A percentile compares a stretch with the other conserved stretches of the same genome.
Evolutionary conservation across 257 asterid species (phyloP).

Genomic region (Penstemon davidsonii): DNA sequence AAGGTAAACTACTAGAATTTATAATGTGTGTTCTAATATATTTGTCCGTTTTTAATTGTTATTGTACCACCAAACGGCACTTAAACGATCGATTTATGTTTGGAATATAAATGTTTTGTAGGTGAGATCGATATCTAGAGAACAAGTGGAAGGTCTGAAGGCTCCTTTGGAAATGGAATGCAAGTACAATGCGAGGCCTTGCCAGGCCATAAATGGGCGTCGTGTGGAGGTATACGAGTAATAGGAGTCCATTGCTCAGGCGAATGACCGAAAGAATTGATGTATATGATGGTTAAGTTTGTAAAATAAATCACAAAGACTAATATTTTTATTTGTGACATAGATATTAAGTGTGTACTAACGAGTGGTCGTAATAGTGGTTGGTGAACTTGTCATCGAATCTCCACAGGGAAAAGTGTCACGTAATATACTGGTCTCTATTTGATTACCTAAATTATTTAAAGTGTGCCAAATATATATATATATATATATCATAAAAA

Average conservation of each 20-base stretch:
- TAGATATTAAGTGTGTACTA: too few relatives aligned
- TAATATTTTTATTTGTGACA: too few relatives aligned
- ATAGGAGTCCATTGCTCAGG: background rate
- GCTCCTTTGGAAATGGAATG: constrained; percentile 53
- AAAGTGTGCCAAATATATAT: too few relatives aligned
- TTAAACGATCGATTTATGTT: background rate
- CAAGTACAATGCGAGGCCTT: constrained; percentile 72
- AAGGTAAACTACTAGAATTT: constrained; percentile 28
- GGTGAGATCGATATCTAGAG: constrained; percentile 52
- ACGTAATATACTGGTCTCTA: too few relatives aligned
- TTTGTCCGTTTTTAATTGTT: background rate
- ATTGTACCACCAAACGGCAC: too few relatives aligned
- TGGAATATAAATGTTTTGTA: constrained; percentile 16
- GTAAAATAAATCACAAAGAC: background rate
- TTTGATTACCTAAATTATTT: too few relatives aligned
- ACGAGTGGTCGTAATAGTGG: too few relatives aligned
- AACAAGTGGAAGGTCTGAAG: constrained; percentile 52
- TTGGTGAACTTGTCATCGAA: too few relatives aligned
- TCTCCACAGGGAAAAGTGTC: too few relatives aligned
- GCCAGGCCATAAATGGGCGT: constrained; percentile 56
- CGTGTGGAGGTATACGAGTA: constrained; percentile 45
- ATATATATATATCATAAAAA: too few relatives aligned
- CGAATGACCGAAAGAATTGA: background rate
- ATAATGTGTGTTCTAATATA: background rate
- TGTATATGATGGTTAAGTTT: constrained; percentile 6